Percentiles rank a stretch among this genome's conserved stretches.
phyloP scores from a whole-genome alignment of 2,329 filamentous ascomycete genomes.

The Fusarium lyarnte region DNA sequence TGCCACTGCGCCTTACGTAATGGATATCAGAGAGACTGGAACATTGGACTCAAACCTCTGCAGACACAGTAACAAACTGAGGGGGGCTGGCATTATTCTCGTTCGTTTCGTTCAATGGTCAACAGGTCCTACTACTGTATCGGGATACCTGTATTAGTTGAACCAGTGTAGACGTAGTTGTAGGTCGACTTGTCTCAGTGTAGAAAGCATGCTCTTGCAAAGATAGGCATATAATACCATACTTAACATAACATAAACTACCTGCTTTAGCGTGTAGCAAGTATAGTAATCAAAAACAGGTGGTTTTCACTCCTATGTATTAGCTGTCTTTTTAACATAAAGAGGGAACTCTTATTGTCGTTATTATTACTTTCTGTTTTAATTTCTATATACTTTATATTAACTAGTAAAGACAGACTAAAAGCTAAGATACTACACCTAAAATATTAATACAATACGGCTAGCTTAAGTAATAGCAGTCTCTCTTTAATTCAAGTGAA shows the following conservation, averaged over 20 bases:
- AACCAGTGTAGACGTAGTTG: rapidly evolving
- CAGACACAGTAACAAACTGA: rapidly evolving
- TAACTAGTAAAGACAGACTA: rapidly evolving
- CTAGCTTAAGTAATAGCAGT: rapidly evolving
- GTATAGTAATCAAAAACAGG: no score
- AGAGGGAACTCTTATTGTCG: no score
- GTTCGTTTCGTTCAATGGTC: rapidly evolving
- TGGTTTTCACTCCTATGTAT: no score
- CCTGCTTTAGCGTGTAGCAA: no score
- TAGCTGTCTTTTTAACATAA: no score
- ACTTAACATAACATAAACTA: no score
- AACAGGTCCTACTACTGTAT: rapidly evolving
- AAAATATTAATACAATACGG: rapidly evolving
- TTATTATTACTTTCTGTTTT: no score
- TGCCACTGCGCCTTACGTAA: constrained; percentile 4
- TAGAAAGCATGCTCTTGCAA: rapidly evolving
- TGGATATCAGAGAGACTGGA: rapidly evolving
- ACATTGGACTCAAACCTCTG: rapidly evolving
- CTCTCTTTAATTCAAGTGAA: rapidly evolving
- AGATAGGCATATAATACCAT: rapidly evolving
- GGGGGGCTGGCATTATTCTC: no score
- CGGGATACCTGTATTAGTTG: rapidly evolving
- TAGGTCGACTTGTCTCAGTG: rapidly evolving
- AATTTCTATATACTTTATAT: not conserved
- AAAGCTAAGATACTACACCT: not conserved